Conservation (phyloP, 768 basidiomycete species). For the Suillus tomentosus region DNA sequence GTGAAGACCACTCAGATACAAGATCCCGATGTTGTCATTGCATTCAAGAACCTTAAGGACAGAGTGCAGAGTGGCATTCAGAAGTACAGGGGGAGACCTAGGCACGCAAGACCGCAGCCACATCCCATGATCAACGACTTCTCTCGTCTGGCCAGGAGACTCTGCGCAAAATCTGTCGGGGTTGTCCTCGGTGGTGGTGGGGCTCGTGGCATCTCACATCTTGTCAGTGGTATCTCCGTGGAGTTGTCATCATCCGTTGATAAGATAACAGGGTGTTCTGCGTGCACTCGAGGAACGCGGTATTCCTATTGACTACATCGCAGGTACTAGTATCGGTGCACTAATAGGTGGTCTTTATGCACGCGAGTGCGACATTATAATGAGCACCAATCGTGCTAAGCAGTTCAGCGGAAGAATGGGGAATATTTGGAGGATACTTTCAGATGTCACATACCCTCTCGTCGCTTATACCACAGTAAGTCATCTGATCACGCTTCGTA, state of each 20-base stretch:
- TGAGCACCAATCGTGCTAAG: constrained; percentile 82
- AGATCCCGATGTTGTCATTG: constrained; percentile 86
- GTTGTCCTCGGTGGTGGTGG: constrained; percentile 98
- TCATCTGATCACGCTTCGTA: constrained; percentile 12
- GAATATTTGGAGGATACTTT: constrained; percentile 91
- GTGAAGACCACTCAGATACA: constrained; percentile 63
- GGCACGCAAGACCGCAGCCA: constrained; percentile 68
- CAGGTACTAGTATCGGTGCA: constrained; percentile 91
- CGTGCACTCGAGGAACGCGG: constrained; percentile 89
- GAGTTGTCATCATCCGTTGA: constrained; percentile 1
- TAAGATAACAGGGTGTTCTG: constrained; percentile 71
- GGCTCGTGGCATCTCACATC: constrained; percentile 81
- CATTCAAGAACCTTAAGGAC: constrained; percentile 90
- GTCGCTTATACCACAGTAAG: constrained; percentile 75
- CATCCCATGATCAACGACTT: constrained; percentile 90
- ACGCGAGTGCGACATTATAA: constrained; percentile 88
- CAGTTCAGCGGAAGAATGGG: constrained; percentile 92
- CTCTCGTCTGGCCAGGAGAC: constrained; percentile 82
- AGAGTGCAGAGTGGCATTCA: constrained; percentile 88
- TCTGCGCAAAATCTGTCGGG: constrained; percentile 93
- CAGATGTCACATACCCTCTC: constrained; percentile 83
- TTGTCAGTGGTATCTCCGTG: constrained; percentile 44
- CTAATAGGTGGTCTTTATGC: constrained; percentile 96
- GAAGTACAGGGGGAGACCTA: constrained; percentile 73
- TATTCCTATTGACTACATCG: constrained; percentile 93